A percentile compares a stretch with the other conserved stretches of the same genome.
Conservation (phyloP, 805 yeast species). For the Kurtzmaniella cleridarum region DNA sequence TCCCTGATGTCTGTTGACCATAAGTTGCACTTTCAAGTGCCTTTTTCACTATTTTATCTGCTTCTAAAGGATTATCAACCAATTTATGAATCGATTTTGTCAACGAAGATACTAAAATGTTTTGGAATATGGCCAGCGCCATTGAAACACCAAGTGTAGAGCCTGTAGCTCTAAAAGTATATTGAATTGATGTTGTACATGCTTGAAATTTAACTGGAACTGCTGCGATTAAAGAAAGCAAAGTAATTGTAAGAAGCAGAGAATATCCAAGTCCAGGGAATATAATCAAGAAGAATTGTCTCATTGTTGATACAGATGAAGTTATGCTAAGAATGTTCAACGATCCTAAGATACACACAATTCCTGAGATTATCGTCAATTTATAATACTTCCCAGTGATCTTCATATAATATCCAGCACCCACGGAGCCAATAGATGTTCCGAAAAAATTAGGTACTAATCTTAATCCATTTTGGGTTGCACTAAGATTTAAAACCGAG, state of each 20-base stretch:
- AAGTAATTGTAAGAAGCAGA: slow-evolving; percentile 60
- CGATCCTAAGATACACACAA: slow-evolving; percentile 45
- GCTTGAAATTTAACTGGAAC: slow-evolving; percentile 71
- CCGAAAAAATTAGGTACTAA: slow-evolving; percentile 65
- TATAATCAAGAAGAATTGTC: slow-evolving; percentile 30
- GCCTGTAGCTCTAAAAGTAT: slow-evolving; percentile 82
- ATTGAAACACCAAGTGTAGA: slow-evolving; percentile 77
- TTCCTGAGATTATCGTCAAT: slow-evolving; percentile 38
- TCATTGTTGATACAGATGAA: slow-evolving; percentile 12
- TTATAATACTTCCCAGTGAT: slow-evolving; percentile 59
- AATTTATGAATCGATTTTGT: slow-evolving; percentile 11
- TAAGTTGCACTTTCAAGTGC: slow-evolving; percentile 57
- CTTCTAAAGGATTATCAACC: slow-evolving; percentile 29
- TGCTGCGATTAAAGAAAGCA: slow-evolving; percentile 71
- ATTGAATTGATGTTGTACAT: slow-evolving; percentile 82
- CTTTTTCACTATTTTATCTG: slow-evolving; percentile 40
- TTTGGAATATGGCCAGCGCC: slow-evolving; percentile 63
- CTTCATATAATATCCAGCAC: slow-evolving; percentile 63
- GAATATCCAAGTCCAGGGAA: slow-evolving; percentile 66
- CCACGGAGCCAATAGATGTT: slow-evolving; percentile 61
- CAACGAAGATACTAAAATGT: slow-evolving; percentile 28
- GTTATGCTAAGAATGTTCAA: slow-evolving; percentile 22
- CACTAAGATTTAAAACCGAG: slow-evolving; percentile 46
- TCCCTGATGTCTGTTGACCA: slow-evolving; percentile 47
- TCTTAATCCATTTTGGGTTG: slow-evolving; percentile 55